These are phyloP conservation scores for Rugonectria rugulosa DNA, from an alignment of 2,329 filamentous ascomycete genomes.

Conservation along the genomic window DNA sequence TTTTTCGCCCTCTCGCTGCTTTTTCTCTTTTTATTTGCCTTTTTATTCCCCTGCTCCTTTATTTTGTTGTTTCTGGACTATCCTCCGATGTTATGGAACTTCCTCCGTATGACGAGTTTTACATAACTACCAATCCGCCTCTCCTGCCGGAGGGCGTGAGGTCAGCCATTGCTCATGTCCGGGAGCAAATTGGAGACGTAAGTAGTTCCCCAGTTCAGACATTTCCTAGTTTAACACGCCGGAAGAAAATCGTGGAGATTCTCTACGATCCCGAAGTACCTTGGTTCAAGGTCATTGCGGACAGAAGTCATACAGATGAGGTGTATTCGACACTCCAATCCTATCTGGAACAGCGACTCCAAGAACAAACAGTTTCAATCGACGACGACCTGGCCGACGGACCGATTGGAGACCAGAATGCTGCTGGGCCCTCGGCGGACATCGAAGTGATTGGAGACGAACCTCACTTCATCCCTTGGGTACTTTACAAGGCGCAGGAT, in stretches of 20 bases:
- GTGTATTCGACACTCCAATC: conserved; percentile 31
- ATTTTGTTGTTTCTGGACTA: neutral
- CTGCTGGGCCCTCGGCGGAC: conserved; percentile 21
- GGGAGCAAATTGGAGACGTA: conserved; percentile 21
- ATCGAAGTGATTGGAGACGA: conserved; percentile 25
- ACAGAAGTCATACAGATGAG: conserved; percentile 3
- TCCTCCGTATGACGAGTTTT: conserved; percentile 41
- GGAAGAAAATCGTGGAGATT: conserved; percentile 39
- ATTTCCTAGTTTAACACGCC: neutral
- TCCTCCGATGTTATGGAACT: conserved; percentile 9
- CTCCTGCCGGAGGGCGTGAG: conserved; percentile 42
- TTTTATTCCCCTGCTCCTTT: neutral
- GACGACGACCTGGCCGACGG: conserved; percentile 13
- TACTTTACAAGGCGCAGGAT: conserved; percentile 11
- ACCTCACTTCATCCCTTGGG: conserved; percentile 36
- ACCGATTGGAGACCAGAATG: neutral
- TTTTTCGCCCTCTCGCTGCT: no score
- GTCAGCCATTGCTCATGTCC: conserved; percentile 29
- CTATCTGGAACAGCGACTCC: conserved; percentile 29
- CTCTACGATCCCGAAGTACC: conserved; percentile 47
- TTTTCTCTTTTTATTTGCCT: neutral
- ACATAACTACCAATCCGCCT: conserved; percentile 46
- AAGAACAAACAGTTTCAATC: conserved; percentile 25
- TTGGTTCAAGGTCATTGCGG: conserved; percentile 45
- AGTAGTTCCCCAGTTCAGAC: neutral